phyloP scores from a whole-genome alignment of 257 asterid species.

The Scutellaria minor region DNA sequence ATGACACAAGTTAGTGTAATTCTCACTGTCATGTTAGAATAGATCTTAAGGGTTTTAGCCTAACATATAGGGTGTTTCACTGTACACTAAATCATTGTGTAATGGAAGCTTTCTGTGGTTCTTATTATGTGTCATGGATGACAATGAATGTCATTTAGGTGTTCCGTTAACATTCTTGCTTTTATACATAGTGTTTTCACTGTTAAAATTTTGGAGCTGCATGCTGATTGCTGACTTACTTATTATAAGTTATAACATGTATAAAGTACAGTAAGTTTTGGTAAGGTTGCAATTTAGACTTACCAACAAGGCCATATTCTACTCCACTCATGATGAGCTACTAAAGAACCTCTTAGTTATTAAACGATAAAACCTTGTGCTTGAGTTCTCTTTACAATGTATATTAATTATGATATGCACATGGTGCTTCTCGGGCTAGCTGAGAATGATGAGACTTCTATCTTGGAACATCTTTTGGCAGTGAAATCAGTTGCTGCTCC shows the following conservation, averaged over 20 bases:
- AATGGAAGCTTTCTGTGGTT: too few relatives aligned
- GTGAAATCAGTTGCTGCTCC: constrained; percentile 84
- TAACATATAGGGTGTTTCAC: too few relatives aligned
- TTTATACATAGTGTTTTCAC: constrained; percentile 3
- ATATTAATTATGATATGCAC: not conserved
- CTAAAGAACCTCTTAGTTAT: not conserved
- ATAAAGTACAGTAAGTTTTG: not conserved
- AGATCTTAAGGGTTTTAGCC: too few relatives aligned
- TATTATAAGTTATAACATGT: not conserved
- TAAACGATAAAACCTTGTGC: not conserved
- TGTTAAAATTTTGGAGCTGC: constrained; percentile 8
- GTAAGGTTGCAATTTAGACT: not conserved
- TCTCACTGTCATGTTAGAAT: too few relatives aligned
- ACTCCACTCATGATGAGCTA: not conserved
- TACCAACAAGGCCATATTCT: not conserved
- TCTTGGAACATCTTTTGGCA: constrained; percentile 46
- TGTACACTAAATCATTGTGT: too few relatives aligned
- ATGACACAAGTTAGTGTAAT: too few relatives aligned
- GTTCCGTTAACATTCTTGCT: constrained; percentile 12
- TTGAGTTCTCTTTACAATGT: constrained; percentile 18
- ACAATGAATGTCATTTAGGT: not conserved
- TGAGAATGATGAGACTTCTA: constrained; percentile 20
- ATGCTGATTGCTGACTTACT: constrained; percentile 9
- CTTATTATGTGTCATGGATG: too few relatives aligned
- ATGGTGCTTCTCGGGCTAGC: constrained; percentile 17